A percentile compares a stretch with the other conserved stretches of the same genome.
phyloP scores from a whole-genome alignment of 306 rosid genomes.

The Cucurbita maxima region DNA sequence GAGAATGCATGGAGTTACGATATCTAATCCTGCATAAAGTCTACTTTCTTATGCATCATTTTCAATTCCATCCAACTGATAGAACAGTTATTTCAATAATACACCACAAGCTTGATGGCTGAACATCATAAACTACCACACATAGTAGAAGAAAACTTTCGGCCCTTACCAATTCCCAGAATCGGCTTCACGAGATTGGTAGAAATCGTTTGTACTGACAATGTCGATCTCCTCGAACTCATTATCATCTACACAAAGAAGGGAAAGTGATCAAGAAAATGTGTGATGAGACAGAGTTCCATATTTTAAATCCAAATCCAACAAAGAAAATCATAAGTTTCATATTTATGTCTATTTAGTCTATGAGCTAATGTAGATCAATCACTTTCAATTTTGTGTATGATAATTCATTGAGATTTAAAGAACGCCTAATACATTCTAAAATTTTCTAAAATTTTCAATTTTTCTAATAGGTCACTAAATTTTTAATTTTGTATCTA shows the following conservation, averaged over 20 bases:
- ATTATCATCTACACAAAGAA: constrained; percentile 40
- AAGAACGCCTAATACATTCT: not conserved
- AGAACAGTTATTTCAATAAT: not conserved
- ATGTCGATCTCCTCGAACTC: constrained; percentile 76
- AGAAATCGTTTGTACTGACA: constrained; percentile 52
- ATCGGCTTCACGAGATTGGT: constrained; percentile 52
- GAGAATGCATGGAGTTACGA: not conserved
- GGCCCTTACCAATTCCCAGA: constrained; percentile 42
- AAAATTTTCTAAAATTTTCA: too few relatives aligned
- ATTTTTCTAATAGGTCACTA: too few relatives aligned
- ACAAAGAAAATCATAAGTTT: not conserved
- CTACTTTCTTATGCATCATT: not conserved
- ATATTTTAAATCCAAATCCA: not conserved
- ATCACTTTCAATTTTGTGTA: not conserved
- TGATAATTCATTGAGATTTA: too few relatives aligned
- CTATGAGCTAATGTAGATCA: too few relatives aligned
- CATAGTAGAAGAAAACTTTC: not conserved
- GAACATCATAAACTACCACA: not conserved
- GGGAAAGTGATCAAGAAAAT: not conserved
- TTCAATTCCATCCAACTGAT: not conserved
- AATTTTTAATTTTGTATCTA: not conserved
- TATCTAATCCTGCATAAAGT: not conserved
- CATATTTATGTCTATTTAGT: too few relatives aligned
- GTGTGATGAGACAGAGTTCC: not conserved
- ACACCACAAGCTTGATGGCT: not conserved